phyloP scores from a whole-genome alignment of 495 filamentous ascomycete genomes.

The Hypomontagnella monticulosa region DNA sequence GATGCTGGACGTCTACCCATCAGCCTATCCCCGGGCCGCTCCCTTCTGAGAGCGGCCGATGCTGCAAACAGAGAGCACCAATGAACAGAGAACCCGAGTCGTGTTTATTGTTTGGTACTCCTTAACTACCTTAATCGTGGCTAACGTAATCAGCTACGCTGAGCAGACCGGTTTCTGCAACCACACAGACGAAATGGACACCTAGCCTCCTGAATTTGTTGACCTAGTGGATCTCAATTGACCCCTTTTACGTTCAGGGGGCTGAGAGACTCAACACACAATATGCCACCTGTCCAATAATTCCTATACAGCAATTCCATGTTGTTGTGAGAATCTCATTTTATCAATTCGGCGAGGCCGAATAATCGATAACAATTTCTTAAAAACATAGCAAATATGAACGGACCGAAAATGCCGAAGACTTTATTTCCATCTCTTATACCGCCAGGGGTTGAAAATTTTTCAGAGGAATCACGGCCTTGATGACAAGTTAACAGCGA shows the following conservation, averaged over 20 bases:
- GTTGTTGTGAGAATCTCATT: not conserved
- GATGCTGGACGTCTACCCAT: not conserved
- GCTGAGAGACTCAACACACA: not conserved
- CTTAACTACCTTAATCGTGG: not conserved
- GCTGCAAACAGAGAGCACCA: not conserved
- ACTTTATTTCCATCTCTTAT: too few relatives aligned
- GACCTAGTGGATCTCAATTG: conserved; percentile 31
- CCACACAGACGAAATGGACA: conserved; percentile 39
- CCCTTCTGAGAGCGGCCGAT: conserved; percentile 12
- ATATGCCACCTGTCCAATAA: not conserved
- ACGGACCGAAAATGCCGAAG: too few relatives aligned
- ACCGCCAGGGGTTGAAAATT: too few relatives aligned
- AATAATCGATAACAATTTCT: too few relatives aligned
- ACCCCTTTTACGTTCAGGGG: conserved; percentile 24
- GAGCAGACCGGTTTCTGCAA: conserved; percentile 21
- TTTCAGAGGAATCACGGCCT: too few relatives aligned
- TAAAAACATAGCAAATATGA: too few relatives aligned
- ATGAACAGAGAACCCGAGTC: conserved; percentile 6
- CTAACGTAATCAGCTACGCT: conserved; percentile 14
- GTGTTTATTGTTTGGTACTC: conserved; percentile 1
- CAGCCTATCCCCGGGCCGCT: not conserved
- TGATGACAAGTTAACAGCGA: too few relatives aligned
- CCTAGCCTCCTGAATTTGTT: conserved; percentile 33
- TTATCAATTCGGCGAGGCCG: not conserved
- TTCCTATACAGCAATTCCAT: not conserved